phyloP scores from a whole-genome alignment of 139 green algal genomes.

The Haematococcus lacustris region DNA sequence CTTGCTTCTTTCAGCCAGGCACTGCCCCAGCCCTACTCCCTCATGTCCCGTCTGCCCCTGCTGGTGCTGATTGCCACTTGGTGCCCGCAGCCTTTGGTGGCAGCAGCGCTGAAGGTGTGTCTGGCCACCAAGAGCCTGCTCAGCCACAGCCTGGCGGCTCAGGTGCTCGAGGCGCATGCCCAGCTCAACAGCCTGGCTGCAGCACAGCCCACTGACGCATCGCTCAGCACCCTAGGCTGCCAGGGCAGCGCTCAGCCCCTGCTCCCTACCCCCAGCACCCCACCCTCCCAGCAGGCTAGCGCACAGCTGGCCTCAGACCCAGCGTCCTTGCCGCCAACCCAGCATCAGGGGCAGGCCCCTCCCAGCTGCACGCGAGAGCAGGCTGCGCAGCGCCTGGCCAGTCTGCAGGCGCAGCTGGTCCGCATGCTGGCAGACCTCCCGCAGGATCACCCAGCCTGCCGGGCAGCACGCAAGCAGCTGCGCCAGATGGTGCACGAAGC shows the following conservation, averaged over 20 bases:
- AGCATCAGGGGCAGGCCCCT: too few species aligned
- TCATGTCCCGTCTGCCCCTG: neutral
- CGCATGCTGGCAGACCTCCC: conserved; percentile 7
- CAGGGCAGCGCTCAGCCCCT: too few species aligned
- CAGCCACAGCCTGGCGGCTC: neutral
- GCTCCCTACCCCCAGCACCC: too few species aligned
- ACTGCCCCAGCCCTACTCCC: neutral
- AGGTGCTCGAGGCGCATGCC: conserved; percentile 3
- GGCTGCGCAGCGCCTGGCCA: too few species aligned
- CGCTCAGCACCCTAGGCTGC: too few species aligned
- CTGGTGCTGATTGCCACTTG: neutral
- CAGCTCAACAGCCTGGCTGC: neutral
- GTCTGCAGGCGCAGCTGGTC: conserved; percentile 5
- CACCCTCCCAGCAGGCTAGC: too few species aligned
- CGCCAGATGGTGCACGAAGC: conserved; percentile 20
- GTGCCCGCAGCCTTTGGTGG: conserved; percentile 1
- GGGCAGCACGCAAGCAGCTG: conserved; percentile 14
- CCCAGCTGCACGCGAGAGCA: too few species aligned
- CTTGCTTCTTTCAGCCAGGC: neutral
- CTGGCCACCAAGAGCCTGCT: conserved; percentile 5
- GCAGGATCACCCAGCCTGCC: neutral
- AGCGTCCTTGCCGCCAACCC: too few species aligned
- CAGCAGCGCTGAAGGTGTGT: conserved; percentile 14
- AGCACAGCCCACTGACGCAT: too few species aligned
- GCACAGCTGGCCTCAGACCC: too few species aligned